Conservation (phyloP, 2,329 filamentous ascomycete species). For the Ascochyta clinopodiicola region DNA sequence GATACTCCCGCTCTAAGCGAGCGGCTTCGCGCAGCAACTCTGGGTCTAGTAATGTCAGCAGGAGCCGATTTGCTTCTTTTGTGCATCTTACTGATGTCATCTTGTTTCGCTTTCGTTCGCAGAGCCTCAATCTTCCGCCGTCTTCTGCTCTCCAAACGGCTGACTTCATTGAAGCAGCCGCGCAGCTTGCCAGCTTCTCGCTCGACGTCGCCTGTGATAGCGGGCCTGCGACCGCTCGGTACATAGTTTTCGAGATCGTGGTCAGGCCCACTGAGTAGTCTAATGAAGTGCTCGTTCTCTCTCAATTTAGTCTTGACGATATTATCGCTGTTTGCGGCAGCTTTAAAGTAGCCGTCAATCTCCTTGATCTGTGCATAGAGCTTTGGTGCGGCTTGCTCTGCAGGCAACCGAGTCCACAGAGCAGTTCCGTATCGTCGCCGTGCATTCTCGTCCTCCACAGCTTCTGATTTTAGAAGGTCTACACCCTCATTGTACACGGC, state of each 20-base stretch:
- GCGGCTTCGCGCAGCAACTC: conserved; percentile 84
- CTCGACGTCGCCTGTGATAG: conserved; percentile 81
- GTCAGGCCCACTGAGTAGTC: conserved; percentile 79
- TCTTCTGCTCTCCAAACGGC: conserved; percentile 79
- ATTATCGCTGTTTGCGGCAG: conserved; percentile 70
- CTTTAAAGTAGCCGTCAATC: conserved; percentile 85
- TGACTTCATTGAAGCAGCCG: conserved; percentile 82
- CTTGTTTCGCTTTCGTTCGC: conserved; percentile 78
- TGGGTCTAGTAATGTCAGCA: conserved; percentile 58
- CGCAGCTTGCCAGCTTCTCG: conserved; percentile 78
- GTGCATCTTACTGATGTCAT: conserved; percentile 75
- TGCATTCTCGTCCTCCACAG: conserved; percentile 79
- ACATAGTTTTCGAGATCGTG: conserved; percentile 86
- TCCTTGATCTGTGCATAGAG: conserved; percentile 77
- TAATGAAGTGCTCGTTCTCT: conserved; percentile 75
- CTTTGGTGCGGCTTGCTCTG: conserved; percentile 72
- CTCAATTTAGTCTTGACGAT: conserved; percentile 80
- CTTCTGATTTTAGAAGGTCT: conserved; percentile 77
- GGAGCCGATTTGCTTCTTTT: conserved; percentile 5
- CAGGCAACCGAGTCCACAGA: conserved; percentile 76
- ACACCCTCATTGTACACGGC: conserved; percentile 83
- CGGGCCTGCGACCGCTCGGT: conserved; percentile 79
- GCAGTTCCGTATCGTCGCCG: conserved; percentile 84
- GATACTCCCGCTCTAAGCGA: conserved; percentile 83
- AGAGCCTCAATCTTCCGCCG: conserved; percentile 80